phyloP scores from a whole-genome alignment of 441 rosid genomes.

The Corymbia citriodora region DNA sequence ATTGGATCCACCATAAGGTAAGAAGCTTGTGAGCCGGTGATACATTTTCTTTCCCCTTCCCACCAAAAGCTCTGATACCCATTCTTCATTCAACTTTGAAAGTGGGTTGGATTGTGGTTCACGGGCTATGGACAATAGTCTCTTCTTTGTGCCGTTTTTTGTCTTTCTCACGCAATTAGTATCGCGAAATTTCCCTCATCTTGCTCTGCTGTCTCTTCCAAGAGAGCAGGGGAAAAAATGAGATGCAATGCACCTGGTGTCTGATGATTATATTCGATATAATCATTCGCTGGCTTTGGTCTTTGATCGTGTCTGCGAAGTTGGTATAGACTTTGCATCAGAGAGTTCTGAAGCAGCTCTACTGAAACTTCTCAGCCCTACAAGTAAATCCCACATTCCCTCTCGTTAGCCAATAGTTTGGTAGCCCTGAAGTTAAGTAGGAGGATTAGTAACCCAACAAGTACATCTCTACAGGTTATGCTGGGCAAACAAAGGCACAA shows the following conservation, averaged over 20 bases:
- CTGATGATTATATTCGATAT: not conserved
- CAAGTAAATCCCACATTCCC: not conserved
- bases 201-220: not conserved
- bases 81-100: not conserved
- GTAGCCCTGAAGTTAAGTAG: not conserved
- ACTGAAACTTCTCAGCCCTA: not conserved
- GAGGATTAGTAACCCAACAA: not conserved
- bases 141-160: not conserved
- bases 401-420: not conserved
- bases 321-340: not conserved
- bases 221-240: not conserved
- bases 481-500: not conserved
- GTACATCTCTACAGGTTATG: not conserved
- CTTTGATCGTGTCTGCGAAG: not conserved
- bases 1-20: not conserved
- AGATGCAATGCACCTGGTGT: too few species aligned
- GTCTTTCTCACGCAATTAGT: not conserved
- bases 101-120: not conserved
- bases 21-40: not conserved
- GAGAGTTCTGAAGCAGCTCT: not conserved
- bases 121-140: not conserved
- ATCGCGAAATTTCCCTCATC: not conserved
- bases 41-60: not conserved
- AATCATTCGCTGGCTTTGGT: not conserved
- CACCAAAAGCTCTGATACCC: not conserved